These are phyloP conservation scores for Phytophthora citricola DNA, from an alignment of 352 stramenopile species.

Conservation along the genomic window DNA sequence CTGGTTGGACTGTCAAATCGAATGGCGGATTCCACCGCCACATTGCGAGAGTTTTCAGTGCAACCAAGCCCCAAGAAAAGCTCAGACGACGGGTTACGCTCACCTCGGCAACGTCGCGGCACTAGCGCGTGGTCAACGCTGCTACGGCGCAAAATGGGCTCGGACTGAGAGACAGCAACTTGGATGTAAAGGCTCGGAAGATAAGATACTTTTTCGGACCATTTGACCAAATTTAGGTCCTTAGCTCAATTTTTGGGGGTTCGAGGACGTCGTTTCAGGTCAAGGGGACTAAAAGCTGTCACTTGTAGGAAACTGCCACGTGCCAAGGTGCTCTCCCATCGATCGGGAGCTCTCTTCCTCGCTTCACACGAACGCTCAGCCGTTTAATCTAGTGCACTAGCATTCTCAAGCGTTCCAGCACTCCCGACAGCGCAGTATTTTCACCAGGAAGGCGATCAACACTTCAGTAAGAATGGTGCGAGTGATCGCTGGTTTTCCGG, in stretches of 20 bases:
- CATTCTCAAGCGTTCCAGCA: neutral
- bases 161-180: slow-evolving; percentile 17
- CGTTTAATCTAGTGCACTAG: neutral
- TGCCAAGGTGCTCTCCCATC: slow-evolving; percentile 35
- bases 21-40: slow-evolving; percentile 24
- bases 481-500: slow-evolving; percentile 21
- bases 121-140: slow-evolving; percentile 52
- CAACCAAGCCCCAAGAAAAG: slow-evolving; percentile 24
- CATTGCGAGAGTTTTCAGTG: slow-evolving; percentile 42
- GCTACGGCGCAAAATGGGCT: slow-evolving; percentile 41
- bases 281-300: slow-evolving; percentile 2
- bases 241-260: slow-evolving; percentile 2
- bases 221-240: slow-evolving; percentile 18
- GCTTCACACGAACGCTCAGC: neutral
- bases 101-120: slow-evolving; percentile 23
- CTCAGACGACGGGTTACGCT: slow-evolving; percentile 18
- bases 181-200: neutral
- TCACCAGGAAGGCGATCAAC: slow-evolving; percentile 9
- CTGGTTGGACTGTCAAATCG: slow-evolving; percentile 16
- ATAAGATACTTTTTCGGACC: slow-evolving; percentile 33
- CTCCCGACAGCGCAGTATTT: slow-evolving; percentile 1
- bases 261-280: slow-evolving; percentile 20
- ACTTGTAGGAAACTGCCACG: slow-evolving; percentile 37
- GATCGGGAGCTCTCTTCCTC: slow-evolving; percentile 18
- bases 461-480: slow-evolving; percentile 29